Percentiles rank a stretch among this genome's conserved stretches.
These are phyloP conservation scores for Choanephora cucurbitarum DNA, from an alignment of 371 early-diverging fungal genomes.

Conservation along the genomic window DNA sequence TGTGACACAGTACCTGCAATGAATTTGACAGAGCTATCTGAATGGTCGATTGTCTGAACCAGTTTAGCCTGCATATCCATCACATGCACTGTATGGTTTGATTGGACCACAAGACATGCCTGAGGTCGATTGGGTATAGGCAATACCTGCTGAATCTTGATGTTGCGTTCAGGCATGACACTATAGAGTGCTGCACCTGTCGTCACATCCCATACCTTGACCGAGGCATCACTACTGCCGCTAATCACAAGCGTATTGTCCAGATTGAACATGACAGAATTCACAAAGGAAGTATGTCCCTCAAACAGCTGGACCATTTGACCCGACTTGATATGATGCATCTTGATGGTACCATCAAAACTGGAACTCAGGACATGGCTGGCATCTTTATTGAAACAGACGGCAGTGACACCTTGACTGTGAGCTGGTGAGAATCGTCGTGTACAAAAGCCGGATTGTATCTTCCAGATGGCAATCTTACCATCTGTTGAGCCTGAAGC, in stretches of 20 bases:
- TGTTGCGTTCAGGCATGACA: slow-evolving; percentile 44
- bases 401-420: slow-evolving; percentile 80
- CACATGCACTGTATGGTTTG: slow-evolving; percentile 64
- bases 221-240: slow-evolving; percentile 85
- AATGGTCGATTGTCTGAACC: slow-evolving; percentile 38
- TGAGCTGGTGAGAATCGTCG: slow-evolving; percentile 84
- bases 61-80: slow-evolving; percentile 63
- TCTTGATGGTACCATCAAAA: slow-evolving; percentile 80
- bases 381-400: slow-evolving; percentile 78
- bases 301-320: slow-evolving; percentile 86
- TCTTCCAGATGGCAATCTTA: slow-evolving; percentile 85
- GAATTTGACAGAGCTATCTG: slow-evolving; percentile 57
- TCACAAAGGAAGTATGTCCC: slow-evolving; percentile 92
- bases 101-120: slow-evolving; percentile 70
- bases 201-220: slow-evolving; percentile 85
- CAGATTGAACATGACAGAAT: slow-evolving; percentile 68
- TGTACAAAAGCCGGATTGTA: slow-evolving; percentile 75
- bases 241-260: slow-evolving; percentile 74
- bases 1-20: slow-evolving; percentile 68
- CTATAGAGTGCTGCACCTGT: slow-evolving; percentile 49
- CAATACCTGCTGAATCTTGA: slow-evolving; percentile 15
- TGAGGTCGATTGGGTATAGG: slow-evolving; percentile 57
- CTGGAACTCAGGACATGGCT: slow-evolving; percentile 80
- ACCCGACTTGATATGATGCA: slow-evolving; percentile 91
- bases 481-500: slow-evolving; percentile 91